A percentile compares a stretch with the other conserved stretches of the same genome.
Conservation (phyloP, 2,329 filamentous ascomycete species). For the Ascochyta fabae region DNA sequence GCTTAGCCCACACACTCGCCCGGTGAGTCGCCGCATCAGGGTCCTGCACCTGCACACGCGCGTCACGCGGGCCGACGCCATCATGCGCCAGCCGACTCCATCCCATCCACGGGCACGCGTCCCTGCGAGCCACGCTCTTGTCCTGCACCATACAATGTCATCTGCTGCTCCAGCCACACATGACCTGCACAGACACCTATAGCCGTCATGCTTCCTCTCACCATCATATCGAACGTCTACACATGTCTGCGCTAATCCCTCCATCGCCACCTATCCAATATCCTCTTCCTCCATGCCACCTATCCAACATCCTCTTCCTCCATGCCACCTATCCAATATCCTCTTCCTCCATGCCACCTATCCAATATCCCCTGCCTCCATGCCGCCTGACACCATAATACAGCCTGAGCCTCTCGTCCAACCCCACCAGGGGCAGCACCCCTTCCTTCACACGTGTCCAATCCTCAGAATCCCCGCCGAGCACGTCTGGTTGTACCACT, state of each 20-base stretch:
- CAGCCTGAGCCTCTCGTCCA: no score
- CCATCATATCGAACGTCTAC: conserved; percentile 9
- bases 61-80: conserved; percentile 10
- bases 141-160: conserved; percentile 8
- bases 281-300: no score
- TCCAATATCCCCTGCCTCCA: no score
- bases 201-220: neutral
- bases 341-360: no score
- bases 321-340: conserved; percentile 2
- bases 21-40: conserved; percentile 10
- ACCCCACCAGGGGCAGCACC: no score
- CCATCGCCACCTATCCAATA: no score
- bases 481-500: conserved; percentile 60
- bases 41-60: conserved; percentile 4
- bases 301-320: no score
- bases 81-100: conserved; percentile 3
- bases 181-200: conserved; percentile 22
- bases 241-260: conserved; percentile 16
- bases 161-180: conserved; percentile 14
- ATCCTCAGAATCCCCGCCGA: conserved; percentile 51
- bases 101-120: no score
- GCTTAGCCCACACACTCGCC: conserved; percentile 16
- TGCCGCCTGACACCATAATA: no score
- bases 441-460: conserved; percentile 30
- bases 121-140: no score